These are phyloP conservation scores for Sugiyamaella novakii DNA, from an alignment of 1,139 yeast species.

Conservation along the genomic window DNA sequence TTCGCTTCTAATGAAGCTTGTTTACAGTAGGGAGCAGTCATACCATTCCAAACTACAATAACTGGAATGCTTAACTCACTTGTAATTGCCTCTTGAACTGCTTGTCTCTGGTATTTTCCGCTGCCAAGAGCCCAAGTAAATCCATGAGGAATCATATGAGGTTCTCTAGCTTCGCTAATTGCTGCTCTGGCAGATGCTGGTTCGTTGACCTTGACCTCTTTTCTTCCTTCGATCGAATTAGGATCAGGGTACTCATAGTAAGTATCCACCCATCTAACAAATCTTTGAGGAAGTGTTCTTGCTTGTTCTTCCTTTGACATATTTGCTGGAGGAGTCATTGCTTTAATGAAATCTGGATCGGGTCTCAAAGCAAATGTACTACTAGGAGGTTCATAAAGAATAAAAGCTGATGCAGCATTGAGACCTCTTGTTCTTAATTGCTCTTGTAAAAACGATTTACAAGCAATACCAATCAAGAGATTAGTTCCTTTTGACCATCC, in stretches of 20 bases:
- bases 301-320: slow-evolving; percentile 13
- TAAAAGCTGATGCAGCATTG: slow-evolving; percentile 12
- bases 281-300: slow-evolving; percentile 1
- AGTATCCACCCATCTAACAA: slow-evolving; percentile 10
- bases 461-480: slow-evolving; percentile 14
- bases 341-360: slow-evolving; percentile 5
- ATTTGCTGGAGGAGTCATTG: slow-evolving; percentile 12
- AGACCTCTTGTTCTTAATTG: slow-evolving; percentile 11
- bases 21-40: slow-evolving; percentile 18
- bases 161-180: neutral
- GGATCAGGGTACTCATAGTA: slow-evolving; percentile 8
- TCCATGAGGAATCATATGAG: slow-evolving; percentile 15
- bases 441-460: slow-evolving; percentile 6
- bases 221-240: slow-evolving; percentile 12
- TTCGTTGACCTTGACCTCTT: neutral
- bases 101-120: slow-evolving; percentile 8
- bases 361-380: slow-evolving; percentile 16
- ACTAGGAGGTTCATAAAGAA: slow-evolving; percentile 18
- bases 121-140: slow-evolving; percentile 15
- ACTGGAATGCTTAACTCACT: slow-evolving; percentile 9
- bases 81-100: slow-evolving; percentile 13
- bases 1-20: slow-evolving; percentile 13
- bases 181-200: neutral
- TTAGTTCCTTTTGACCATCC: slow-evolving; percentile 20
- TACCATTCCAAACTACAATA: slow-evolving; percentile 15